phyloP scores from a whole-genome alignment of 768 basidiomycete genomes.

The Suillus decipiens region DNA sequence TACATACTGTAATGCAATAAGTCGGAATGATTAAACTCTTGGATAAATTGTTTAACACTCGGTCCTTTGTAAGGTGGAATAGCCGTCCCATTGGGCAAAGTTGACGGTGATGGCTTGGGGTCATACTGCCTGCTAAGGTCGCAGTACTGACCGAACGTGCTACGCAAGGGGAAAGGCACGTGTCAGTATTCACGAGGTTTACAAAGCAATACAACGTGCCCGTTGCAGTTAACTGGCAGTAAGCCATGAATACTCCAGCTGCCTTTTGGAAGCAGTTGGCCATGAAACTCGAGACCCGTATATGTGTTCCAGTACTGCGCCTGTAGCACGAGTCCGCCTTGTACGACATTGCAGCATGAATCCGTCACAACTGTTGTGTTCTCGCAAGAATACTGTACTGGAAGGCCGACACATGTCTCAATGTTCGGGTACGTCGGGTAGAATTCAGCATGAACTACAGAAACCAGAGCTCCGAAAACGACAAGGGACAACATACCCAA shows the following conservation, averaged over 20 bases:
- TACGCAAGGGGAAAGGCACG: constrained; percentile 25
- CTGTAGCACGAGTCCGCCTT: constrained; percentile 64
- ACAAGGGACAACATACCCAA: constrained; percentile 19
- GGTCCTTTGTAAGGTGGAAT: constrained; percentile 61
- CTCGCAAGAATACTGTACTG: constrained; percentile 61
- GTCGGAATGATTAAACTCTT: constrained; percentile 53
- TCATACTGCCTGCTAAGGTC: constrained; percentile 63
- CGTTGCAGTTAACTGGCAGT: constrained; percentile 78
- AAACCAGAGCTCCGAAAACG: constrained; percentile 15
- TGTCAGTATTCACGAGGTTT: background rate
- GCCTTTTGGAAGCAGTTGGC: constrained; percentile 63
- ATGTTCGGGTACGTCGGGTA: constrained; percentile 40
- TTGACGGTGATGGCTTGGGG: constrained; percentile 53
- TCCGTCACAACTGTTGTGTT: constrained; percentile 58
- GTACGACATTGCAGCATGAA: constrained; percentile 66
- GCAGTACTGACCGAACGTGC: constrained; percentile 67
- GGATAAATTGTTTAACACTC: constrained; percentile 60
- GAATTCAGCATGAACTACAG: constrained; percentile 19
- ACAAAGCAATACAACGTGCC: constrained; percentile 34
- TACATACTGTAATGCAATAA: constrained; percentile 56
- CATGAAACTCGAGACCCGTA: constrained; percentile 63
- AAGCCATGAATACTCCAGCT: constrained; percentile 75
- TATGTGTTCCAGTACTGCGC: constrained; percentile 72
- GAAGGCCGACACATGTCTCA: constrained; percentile 46
- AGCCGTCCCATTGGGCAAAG: constrained; percentile 49